Evolutionary conservation across 306 rosid species (phyloP), one percentile per base, ranked within the genome.

Genomic region (Prinsepia uniflora): DNA sequence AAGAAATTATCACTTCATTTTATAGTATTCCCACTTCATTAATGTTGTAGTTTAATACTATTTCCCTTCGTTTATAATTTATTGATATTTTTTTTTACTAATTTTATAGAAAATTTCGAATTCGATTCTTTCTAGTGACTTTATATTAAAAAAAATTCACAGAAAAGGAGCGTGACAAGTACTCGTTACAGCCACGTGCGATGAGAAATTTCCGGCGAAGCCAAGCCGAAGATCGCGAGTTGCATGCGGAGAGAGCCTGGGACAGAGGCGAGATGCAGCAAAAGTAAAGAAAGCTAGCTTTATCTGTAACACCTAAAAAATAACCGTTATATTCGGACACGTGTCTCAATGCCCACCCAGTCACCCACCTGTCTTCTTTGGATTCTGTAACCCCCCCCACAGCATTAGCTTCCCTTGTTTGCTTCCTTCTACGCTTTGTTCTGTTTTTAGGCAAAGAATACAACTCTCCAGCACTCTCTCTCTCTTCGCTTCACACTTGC

Each of bases 311-410:
- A 47, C 44, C 75, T 20, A 65, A 72, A 81, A 92, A 78, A 72
- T 76, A 74, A 86, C 95, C 95, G 99, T 91, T 89, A 72, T 3
- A 52, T 53, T 20, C 0, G 65, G 44, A 86, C 83, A 89, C 85
- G 91, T 91, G 95, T 77, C 85, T 5, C 1, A 19, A 10, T 46
- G 20, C 40, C 63, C 1, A 72, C 58, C 87, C 89, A 87, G 34
- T 60, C 1, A 72, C 58, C 87, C 89, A 87, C 78, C 80, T 86
- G 88, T 88, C 90, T 45, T 40, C 94, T 71, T 85, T 48, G 89
- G 88, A 86, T 89, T 83, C 94, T 85, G 84, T 74, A 60, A 10
- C 36, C 67, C 43, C 64, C 30, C 68, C 3, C 18, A 0, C 15
- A 41, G 56, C 68, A 66, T 80, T 73, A 41, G 56, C 68, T 63